Evolutionary conservation across 768 basidiomycete species (phyloP).

Genomic region (Neoboletus brunneissimus): DNA sequence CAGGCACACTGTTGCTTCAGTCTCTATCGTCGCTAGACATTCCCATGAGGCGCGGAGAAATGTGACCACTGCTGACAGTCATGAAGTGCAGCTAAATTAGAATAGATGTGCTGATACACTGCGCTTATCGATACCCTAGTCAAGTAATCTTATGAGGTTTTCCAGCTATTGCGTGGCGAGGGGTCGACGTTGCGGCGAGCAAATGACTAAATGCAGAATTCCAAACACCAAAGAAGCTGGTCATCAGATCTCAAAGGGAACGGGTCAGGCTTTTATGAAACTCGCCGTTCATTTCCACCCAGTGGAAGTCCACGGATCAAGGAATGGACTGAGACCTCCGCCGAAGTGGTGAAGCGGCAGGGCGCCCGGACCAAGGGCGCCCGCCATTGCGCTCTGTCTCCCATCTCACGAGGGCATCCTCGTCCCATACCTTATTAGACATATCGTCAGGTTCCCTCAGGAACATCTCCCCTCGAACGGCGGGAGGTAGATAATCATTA

Average conservation of each 20-base stretch:
- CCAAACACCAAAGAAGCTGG: neutral
- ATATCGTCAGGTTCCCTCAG: conserved; percentile 42
- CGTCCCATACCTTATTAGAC: conserved; percentile 57
- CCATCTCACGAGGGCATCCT: conserved; percentile 52
- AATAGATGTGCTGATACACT: neutral
- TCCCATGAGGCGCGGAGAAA: neutral
- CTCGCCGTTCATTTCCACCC: neutral
- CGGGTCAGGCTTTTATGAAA: neutral
- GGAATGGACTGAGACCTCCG: neutral
- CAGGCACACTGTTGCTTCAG: neutral
- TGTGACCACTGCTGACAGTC: neutral
- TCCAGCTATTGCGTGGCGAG: neutral
- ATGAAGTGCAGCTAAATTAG: neutral
- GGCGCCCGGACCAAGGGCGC: conserved; percentile 45
- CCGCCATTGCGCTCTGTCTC: conserved; percentile 52
- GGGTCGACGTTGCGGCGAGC: neutral
- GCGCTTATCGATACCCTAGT: neutral
- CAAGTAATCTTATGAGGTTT: neutral
- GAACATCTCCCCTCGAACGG: conserved; percentile 44
- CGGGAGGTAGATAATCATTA: conserved; percentile 58
- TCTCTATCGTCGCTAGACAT: neutral
- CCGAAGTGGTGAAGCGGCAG: neutral
- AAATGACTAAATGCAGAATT: neutral
- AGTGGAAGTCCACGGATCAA: neutral
- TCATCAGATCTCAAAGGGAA: neutral